A percentile compares a stretch with the other conserved stretches of the same genome.
Evolutionary conservation across 2,329 filamentous ascomycete species (phyloP).

Genomic region (Mollisiaceae sp.): DNA sequence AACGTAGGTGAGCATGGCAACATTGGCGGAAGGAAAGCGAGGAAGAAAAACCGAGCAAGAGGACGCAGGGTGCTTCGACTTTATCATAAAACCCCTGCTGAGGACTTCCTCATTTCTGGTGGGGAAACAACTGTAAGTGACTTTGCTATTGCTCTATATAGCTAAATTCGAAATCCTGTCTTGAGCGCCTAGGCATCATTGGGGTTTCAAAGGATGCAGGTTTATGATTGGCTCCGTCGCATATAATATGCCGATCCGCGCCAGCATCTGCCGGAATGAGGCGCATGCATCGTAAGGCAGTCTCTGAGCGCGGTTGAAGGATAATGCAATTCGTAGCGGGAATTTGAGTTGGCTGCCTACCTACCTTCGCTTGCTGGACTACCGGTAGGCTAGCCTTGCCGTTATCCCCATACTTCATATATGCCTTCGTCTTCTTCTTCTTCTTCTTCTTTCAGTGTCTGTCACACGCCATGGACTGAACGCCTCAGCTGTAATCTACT

Average conservation of each 20-base stretch:
- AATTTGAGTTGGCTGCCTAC: too few relatives aligned
- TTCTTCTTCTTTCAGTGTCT: too few relatives aligned
- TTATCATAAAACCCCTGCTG: not conserved
- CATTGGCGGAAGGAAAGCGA: not conserved
- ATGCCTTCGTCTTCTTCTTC: too few relatives aligned
- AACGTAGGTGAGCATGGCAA: not conserved
- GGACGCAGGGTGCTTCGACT: not conserved
- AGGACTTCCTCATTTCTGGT: not conserved
- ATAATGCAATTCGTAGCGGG: too few relatives aligned
- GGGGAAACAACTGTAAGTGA: not conserved
- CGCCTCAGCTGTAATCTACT: too few relatives aligned
- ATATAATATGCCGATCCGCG: not conserved
- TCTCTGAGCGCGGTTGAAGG: too few relatives aligned
- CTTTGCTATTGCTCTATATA: not conserved
- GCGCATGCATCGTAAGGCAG: not conserved
- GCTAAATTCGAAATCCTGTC: not conserved
- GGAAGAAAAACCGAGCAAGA: not conserved
- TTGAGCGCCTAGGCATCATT: conserved; percentile 1
- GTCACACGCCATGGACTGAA: too few relatives aligned
- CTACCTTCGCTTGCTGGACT: too few relatives aligned
- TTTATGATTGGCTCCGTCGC: not conserved
- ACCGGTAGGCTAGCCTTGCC: too few relatives aligned
- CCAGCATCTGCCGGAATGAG: conserved; percentile 1
- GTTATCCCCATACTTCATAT: too few relatives aligned
- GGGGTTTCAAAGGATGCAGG: not conserved